Base-by-base conservation (phyloP, 768 basidiomycete genomes). In the Podaxis rugospora region DNA sequence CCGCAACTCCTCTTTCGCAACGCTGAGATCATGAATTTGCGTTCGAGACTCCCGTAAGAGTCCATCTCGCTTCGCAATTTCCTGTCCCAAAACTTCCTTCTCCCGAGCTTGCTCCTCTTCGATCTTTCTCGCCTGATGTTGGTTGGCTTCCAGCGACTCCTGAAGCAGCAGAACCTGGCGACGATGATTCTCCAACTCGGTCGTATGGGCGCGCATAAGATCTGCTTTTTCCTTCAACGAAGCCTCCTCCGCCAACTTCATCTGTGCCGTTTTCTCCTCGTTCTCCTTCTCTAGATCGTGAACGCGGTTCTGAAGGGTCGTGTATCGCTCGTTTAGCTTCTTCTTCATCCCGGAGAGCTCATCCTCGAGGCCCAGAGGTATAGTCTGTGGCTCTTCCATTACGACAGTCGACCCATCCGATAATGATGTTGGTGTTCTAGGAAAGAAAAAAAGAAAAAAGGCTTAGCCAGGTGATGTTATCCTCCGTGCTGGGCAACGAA, bases 391-490 rank as follows among this genome's bases (percentile, higher is more conserved):
- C 21, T 57, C 56, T 25, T 57, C 56, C 4, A 47, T 50, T 16
- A 57, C 47, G 25, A 57, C 28, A 13, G 56, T 57, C 13, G 56
- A 49, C 16, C 46, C 56, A 18, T 47, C 16, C 9, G 56, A 57
- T 18, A 47, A 57, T 36, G 56, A 35, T 14, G 56, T 37, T 21
- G 56, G 36, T 57, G 36, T 36, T 49, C 56, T 57, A 25, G n/a
- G n/a, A 39, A 57, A 18, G 9, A 10, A 13, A 5, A 11, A 27
- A 27, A 27, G 4, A 23, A 42, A 32, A 32, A 9, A 32, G 32
- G 32, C 10, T 44, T 9, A 44, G 23, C 32, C 32, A 32, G 9
- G 32, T 32, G 32, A 32, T 39, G 18, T 57, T 13, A 39, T 36
- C 2, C 7, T 11, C 14, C 10, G 6, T 32, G 10, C 35, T n/a